Conservation (phyloP, 805 yeast genomes). For the Candida krabiensis region DNA sequence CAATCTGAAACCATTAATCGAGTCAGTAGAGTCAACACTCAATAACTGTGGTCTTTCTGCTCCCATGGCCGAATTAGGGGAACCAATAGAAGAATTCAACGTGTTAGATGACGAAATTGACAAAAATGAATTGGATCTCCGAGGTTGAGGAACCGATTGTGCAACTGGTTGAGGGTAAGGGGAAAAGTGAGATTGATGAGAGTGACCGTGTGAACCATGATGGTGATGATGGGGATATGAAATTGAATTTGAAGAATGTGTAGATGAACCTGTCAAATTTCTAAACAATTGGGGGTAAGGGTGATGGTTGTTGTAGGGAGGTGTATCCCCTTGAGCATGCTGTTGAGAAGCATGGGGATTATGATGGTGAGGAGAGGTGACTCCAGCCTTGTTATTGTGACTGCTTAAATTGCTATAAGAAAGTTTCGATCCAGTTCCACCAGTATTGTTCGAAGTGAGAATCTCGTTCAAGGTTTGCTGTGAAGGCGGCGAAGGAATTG, state of each 20-base stretch:
- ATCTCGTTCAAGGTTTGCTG: slow-evolving; percentile 14
- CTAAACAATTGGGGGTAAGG: slow-evolving; percentile 19
- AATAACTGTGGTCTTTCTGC: slow-evolving; percentile 28
- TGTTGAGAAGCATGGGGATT: too few species aligned
- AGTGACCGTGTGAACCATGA: slow-evolving; percentile 24
- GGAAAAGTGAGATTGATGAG: slow-evolving; percentile 25
- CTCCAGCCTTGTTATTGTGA: slow-evolving; percentile 16
- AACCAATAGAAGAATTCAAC: slow-evolving; percentile 23
- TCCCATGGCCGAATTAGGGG: slow-evolving; percentile 20
- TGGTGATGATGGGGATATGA: slow-evolving; percentile 20
- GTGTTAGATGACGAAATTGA: slow-evolving; percentile 28
- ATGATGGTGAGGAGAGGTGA: slow-evolving; percentile 2
- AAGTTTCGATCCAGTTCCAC: slow-evolving; percentile 12
- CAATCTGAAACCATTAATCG: slow-evolving; percentile 26
- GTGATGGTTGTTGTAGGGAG: slow-evolving; percentile 9
- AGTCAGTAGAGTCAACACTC: slow-evolving; percentile 23
- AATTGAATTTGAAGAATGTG: slow-evolving; percentile 22
- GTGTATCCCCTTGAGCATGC: slow-evolving; percentile 6
- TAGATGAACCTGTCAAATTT: slow-evolving; percentile 31
- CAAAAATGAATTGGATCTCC: slow-evolving; percentile 23
- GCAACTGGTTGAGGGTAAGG: slow-evolving; percentile 27
- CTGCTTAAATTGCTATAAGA: slow-evolving; percentile 24
- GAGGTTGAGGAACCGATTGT: slow-evolving; percentile 11
- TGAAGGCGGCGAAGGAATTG: slow-evolving; percentile 16
- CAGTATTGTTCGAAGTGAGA: slow-evolving; percentile 11